Evolutionary conservation across 2,329 filamentous ascomycete species (phyloP), one percentile per base, ranked within the genome.

Genomic region (Aspergillus terreus): DNA sequence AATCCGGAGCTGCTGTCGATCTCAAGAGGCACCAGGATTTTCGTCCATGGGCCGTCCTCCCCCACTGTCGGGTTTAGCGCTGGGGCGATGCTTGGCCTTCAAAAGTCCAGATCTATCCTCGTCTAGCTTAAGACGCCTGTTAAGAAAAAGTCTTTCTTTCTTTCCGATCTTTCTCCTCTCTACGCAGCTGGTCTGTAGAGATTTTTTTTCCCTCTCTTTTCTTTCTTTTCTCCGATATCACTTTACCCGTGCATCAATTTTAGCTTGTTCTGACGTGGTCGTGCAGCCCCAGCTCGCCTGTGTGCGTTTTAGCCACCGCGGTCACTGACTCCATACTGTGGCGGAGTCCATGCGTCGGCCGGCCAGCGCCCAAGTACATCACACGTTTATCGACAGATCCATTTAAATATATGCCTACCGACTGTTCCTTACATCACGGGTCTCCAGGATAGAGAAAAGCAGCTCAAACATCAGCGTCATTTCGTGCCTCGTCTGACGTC

Each of bases 341-440:
- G 69, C 69, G 69, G 64, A 72, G 69, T 60, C 57, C 54, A 56
- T 70, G 66, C 65, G 67, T 64, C 51, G 58, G 56, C 51, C 44
- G 30, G 6, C 38, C 49, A 55, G 61, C 50, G 42, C 55, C 49
- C 58, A 56, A 53, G 21, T 38, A 40, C 5, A 35, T 44, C 32
- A 6, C 21, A 14, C 21, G 17, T 21, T n/a, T 33, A 30, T 38
- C 36, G 43, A 46, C 44, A 40, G 35, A 25, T 44, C 41, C 23
- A 42, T 23, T 44, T 44, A 47, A 30, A 27, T 17, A 25, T 21
- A 21, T 47, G n/a, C 11, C 36, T 46, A 14, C 17, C 12, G 14
- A 17, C 12, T 15, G 30, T 38, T 50, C 19, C 35, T 36, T 46
- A 52, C 47, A 51, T 52, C 51, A 56, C 49, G 21, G 41, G 46